Evolutionary conservation across 495 filamentous ascomycete genomes (phyloP).

Genomic region (Daldinia grandis): DNA sequence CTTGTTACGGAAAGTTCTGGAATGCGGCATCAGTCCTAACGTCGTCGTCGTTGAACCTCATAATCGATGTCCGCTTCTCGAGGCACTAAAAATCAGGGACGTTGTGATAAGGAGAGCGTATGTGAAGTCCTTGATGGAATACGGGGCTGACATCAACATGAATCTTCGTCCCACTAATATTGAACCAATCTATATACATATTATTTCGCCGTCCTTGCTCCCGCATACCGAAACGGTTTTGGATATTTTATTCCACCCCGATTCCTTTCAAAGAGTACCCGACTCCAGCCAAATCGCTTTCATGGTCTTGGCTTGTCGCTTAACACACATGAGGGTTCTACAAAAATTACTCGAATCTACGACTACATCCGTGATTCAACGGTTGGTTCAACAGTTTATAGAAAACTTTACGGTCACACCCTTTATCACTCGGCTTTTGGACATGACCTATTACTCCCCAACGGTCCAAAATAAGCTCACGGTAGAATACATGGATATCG

Average conservation of each 20-base stretch:
- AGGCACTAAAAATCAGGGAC: conserved; percentile 4
- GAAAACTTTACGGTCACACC: not conserved
- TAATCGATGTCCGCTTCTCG: conserved; percentile 4
- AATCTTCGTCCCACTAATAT: not conserved
- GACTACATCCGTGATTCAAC: not conserved
- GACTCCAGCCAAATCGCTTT: not conserved
- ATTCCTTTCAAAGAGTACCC: not conserved
- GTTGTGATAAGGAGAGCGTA: not conserved
- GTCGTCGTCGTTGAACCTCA: not conserved
- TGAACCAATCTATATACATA: not conserved
- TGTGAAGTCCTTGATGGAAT: conserved; percentile 3
- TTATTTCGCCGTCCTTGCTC: not conserved
- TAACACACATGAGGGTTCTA: conserved; percentile 12
- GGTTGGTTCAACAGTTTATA: not conserved
- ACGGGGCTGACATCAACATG: conserved; percentile 16
- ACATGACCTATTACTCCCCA: not conserved
- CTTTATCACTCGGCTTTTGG: not conserved
- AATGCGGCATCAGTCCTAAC: conserved; percentile 6
- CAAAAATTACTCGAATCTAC: not conserved
- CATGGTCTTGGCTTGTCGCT: not conserved
- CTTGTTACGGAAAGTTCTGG: conserved; percentile 5
- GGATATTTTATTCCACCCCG: conserved; percentile 5
- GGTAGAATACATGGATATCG: conserved; percentile 5
- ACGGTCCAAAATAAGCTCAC: not conserved
- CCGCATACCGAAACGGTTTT: not conserved